phyloP scores from a whole-genome alignment of 2,329 filamentous ascomycete species.

The Ustulina deusta region DNA sequence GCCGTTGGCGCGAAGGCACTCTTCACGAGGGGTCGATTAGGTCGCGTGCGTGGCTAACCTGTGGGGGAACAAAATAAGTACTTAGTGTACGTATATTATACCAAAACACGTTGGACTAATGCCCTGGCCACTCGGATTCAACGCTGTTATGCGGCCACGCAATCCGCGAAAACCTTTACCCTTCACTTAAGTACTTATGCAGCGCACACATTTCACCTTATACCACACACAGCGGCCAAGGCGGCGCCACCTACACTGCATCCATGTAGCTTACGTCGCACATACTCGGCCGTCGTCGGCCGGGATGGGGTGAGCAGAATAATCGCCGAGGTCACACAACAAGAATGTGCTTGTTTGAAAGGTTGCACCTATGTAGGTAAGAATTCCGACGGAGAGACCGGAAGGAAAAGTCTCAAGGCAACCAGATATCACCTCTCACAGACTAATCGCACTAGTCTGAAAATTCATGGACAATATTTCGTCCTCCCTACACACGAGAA shows the following conservation, averaged over 20 bases:
- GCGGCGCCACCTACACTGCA: neutral
- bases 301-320: neutral
- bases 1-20: too few species aligned
- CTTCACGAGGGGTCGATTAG: too few species aligned
- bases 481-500: neutral
- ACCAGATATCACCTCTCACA: neutral
- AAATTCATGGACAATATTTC: neutral
- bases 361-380: neutral
- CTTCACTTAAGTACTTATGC: too few species aligned
- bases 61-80: too few species aligned
- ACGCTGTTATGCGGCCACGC: too few species aligned
- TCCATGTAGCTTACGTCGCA: neutral
- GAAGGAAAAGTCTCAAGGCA: neutral
- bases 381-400: neutral
- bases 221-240: too few species aligned
- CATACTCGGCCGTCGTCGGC: neutral
- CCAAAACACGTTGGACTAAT: too few species aligned
- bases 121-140: too few species aligned
- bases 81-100: too few species aligned
- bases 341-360: neutral
- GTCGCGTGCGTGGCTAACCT: too few species aligned
- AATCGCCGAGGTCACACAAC: neutral
- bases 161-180: too few species aligned
- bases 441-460: neutral
- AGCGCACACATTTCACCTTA: too few species aligned